Base-by-base conservation (phyloP, 805 yeast genomes). In the Spathaspora gorwiae region DNA sequence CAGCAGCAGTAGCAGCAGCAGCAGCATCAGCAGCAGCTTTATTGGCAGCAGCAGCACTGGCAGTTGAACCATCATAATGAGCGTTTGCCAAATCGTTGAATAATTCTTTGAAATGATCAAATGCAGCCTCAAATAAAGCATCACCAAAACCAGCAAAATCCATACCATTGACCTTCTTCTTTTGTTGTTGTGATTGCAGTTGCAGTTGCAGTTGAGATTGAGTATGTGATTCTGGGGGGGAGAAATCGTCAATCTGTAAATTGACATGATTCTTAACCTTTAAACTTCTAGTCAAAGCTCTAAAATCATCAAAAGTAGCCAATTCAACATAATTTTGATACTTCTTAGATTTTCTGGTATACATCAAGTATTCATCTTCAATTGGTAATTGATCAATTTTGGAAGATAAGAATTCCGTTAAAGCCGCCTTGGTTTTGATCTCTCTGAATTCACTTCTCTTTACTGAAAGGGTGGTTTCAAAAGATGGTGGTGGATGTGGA, bases 301-400 rank as follows among this genome's bases (percentile, higher is more conserved):
- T 63, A 54, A 72, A 78, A 47, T 78, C 82, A 4, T 62, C 61
- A 3, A 36, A 50, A 4, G 64, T 43, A 13, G 61, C 70, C 48
- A 79, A 65, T 4, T 59, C 47, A 10, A 76, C 72, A 49, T 65
- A 78, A 8, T 58, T 53, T 35, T 64, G 66, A 35, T 62, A 61
- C 51, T 71, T 76, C 57, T 73, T 76, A n/a, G 80, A 75, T 49
- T 71, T 76, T 49, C 84, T 66, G 33, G 51, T 41, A 26, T 55
- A 50, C 11, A 41, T 19, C n/a, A 49, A 26, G 26, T 31, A 44
- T 26, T 36, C 19, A 33, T 40, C 43, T 2, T 49, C 30, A 4
- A 39, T 15, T 33, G 39, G 27, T 31, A 42, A 42, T 26, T 13
- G 7, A 36, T 30, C 32, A 35, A 40, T 26, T 26, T 36, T 24